Evolutionary conservation across 192 early-diverging fungal species (phyloP).

Genomic region (Umbelopsis ramanniana): DNA sequence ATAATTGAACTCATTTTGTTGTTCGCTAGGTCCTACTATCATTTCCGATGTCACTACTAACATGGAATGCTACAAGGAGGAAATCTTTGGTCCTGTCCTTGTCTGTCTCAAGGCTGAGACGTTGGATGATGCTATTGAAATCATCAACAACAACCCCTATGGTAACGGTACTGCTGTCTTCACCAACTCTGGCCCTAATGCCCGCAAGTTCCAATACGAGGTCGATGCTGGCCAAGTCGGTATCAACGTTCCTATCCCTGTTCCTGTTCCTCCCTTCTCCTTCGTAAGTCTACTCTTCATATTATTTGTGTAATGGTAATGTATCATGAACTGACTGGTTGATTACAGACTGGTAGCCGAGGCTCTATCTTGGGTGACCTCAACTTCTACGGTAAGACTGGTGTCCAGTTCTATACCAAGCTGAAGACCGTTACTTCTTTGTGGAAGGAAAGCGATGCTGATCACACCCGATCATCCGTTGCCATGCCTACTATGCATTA

Average conservation of each 20-base stretch:
- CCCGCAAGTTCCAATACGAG: constrained; percentile 85
- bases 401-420: constrained; percentile 87
- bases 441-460: constrained; percentile 89
- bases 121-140: constrained; percentile 88
- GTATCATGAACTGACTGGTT: too few species aligned
- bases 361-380: constrained; percentile 92
- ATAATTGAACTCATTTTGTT: too few species aligned
- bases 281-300: constrained; percentile 46
- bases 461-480: constrained; percentile 65
- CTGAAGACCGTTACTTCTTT: constrained; percentile 94
- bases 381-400: constrained; percentile 89
- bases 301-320: too few species aligned
- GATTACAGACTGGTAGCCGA: constrained; percentile 70
- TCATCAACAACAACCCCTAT: constrained; percentile 91
- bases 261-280: constrained; percentile 96
- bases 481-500: constrained; percentile 88
- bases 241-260: constrained; percentile 90
- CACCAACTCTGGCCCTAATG: constrained; percentile 87
- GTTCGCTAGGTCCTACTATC: constrained; percentile 75
- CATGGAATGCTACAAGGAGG: constrained; percentile 92
- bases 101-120: constrained; percentile 82
- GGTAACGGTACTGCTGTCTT: constrained; percentile 89
- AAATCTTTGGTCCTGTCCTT: constrained; percentile 96
- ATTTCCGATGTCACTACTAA: constrained; percentile 70
- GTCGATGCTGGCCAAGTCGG: constrained; percentile 95